Evolutionary conservation across 345 rosid genomes (phyloP), one percentile per base, ranked within the genome.

Genomic region (Laguncularia racemosa): DNA sequence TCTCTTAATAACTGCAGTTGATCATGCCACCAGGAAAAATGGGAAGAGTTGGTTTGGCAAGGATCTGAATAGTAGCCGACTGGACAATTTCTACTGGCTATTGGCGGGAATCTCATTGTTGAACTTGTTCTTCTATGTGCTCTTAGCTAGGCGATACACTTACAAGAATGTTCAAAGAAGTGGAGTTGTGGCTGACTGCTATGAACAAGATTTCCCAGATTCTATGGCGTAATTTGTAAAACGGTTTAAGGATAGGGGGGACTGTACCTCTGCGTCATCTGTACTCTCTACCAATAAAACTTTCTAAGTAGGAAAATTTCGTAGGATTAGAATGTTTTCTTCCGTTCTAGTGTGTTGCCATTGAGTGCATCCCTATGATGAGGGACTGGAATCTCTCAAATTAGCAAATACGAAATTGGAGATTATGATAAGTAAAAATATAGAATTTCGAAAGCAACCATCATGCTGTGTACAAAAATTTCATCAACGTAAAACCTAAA

Each of bases 11-110:
- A 78, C 89, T 7, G 43, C 72, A 0, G 70, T 72, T 48, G 90
- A 84, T 72, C 74, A 58, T 52, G 11, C 83, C 18, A 77, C 92
- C 0, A 68, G 66, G 44, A 63, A 66, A 18, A 60, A 67, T 2
- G 95, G 95, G 11, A 69, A 47, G 60, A 67, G 81, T 17, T 86
- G 85, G 97, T 76, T 92, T 14, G 95, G 98, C 0, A 83, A 89
- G 63, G 93, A 89, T 65, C 76, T 86, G 52, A 86, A 86, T 57
- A 77, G 74, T 48, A 92, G 98, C 63, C 83, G 80, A 13, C 64
- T 92, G 46, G 98, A 89, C 71, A 68, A 83, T 0, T 92, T 86
- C 65, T 92, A 86, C 62, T 83, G 84, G 93, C 76, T 70, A n/a
- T 50, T 89, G 61, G 91, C 95, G 6, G 75, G 61, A 33, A 70